Evolutionary conservation across 495 filamentous ascomycete genomes (phyloP).

Genomic region (Clavariopsis aquatica): DNA sequence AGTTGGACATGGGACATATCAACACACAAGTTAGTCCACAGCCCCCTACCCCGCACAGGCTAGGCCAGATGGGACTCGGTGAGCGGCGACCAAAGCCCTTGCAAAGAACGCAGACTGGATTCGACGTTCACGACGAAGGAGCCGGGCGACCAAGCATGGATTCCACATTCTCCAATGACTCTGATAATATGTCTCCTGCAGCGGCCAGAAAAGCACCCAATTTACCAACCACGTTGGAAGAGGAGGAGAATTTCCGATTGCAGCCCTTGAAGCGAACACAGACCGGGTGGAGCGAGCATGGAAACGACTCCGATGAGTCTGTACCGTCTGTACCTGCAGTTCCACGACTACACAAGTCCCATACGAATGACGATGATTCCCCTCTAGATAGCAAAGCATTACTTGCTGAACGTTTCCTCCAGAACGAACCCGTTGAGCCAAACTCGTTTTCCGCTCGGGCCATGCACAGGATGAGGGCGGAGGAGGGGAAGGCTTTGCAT

Average conservation of each 20-base stretch:
- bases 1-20: conserved; percentile 37
- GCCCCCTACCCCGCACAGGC: conserved; percentile 27
- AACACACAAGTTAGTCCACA: conserved; percentile 26
- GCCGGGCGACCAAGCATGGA: conserved; percentile 34
- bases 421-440: conserved; percentile 30
- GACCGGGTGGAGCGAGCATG: conserved; percentile 30
- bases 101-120: conserved; percentile 31
- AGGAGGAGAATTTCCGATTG: conserved; percentile 37
- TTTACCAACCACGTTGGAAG: conserved; percentile 19
- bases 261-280: conserved; percentile 25
- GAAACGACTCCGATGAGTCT: neutral
- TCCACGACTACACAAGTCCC: conserved; percentile 22
- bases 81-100: conserved; percentile 23
- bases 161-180: conserved; percentile 27
- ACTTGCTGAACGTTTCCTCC: conserved; percentile 26
- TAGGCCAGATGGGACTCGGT: conserved; percentile 35
- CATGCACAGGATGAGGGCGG: conserved; percentile 70
- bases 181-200: conserved; percentile 21
- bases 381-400: conserved; percentile 17
- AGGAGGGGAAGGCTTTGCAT: conserved; percentile 70
- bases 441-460: conserved; percentile 56
- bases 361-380: conserved; percentile 24
- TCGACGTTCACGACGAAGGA: conserved; percentile 25
- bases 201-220: conserved; percentile 8
- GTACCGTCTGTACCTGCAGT: neutral